These are phyloP conservation scores for Elongisporangium undulatum DNA, from an alignment of 352 stramenopile genomes.

Conservation along the genomic window DNA sequence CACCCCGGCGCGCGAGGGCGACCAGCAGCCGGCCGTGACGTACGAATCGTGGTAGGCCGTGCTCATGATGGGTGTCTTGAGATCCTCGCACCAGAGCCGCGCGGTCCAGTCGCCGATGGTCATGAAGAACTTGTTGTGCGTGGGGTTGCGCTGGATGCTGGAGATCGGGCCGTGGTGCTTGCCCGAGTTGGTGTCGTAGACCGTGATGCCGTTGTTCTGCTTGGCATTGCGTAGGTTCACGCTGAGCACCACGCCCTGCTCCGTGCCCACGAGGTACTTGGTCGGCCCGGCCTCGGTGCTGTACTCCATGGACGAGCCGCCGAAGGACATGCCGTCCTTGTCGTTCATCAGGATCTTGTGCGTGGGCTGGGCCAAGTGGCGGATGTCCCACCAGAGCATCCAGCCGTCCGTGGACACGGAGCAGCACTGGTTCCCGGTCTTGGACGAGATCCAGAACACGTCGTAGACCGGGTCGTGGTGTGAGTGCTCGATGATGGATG, in stretches of 20 bases:
- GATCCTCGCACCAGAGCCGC: conserved; percentile 95
- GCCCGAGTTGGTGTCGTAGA: conserved; percentile 92
- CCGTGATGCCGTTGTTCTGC: conserved; percentile 95
- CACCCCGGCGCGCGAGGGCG: conserved; percentile 92
- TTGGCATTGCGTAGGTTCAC: conserved; percentile 96
- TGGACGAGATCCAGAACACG: conserved; percentile 95
- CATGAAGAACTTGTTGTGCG: conserved; percentile 98
- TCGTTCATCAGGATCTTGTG: conserved; percentile 73
- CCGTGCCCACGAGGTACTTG: conserved; percentile 97
- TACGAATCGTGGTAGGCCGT: conserved; percentile 96
- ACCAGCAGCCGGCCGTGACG: conserved; percentile 96
- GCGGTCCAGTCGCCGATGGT: conserved; percentile 97
- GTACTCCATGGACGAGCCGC: conserved; percentile 95
- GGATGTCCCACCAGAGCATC: conserved; percentile 91
- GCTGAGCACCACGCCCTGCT: conserved; percentile 94
- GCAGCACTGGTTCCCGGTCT: conserved; percentile 95
- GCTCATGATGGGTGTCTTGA: conserved; percentile 97
- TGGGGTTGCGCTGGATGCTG: conserved; percentile 95
- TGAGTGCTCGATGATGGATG: conserved; percentile 95
- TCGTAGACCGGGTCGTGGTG: conserved; percentile 97
- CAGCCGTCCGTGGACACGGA: conserved; percentile 95
- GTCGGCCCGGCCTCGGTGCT: conserved; percentile 94
- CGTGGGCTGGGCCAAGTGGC: conserved; percentile 80
- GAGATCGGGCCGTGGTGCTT: conserved; percentile 97
- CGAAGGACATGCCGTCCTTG: conserved; percentile 86